Evolutionary conservation across 2,329 filamentous ascomycete species (phyloP).

Genomic region (Colletotrichum sp.): DNA sequence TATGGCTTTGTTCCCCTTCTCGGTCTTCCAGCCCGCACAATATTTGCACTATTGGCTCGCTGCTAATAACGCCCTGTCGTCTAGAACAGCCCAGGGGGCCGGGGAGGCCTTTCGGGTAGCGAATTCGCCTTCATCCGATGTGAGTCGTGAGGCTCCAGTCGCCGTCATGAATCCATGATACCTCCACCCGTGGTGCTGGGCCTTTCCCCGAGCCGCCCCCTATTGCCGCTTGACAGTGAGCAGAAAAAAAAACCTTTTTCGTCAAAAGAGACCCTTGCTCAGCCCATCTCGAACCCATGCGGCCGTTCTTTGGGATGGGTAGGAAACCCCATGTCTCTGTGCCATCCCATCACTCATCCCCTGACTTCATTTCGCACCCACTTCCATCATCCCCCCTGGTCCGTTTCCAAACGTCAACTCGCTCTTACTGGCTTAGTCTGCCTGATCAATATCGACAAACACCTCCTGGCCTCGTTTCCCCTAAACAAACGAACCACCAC

Average conservation of each 20-base stretch:
- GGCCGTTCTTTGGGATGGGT: background rate
- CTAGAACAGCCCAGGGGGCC: background rate
- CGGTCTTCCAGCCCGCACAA: background rate
- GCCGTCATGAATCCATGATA: background rate
- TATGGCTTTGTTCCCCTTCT: background rate
- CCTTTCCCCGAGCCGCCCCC: background rate
- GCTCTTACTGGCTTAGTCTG: background rate
- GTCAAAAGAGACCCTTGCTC: background rate
- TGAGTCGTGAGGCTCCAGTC: background rate
- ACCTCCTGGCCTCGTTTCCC: constrained; percentile 12
- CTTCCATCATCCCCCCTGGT: background rate
- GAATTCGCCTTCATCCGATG: background rate
- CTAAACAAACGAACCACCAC: constrained; percentile 5
- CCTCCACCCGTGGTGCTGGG: constrained; percentile 6
- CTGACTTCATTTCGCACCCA: constrained; percentile 13
- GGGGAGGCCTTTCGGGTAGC: background rate
- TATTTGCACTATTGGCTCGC: background rate
- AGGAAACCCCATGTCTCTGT: background rate
- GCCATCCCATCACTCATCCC: background rate
- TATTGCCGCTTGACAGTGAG: background rate
- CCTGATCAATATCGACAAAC: background rate
- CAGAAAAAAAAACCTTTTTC: background rate
- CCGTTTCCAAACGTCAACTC: constrained; percentile 10
- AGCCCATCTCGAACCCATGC: background rate
- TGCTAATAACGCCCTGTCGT: background rate